Evolutionary conservation across 1,284 basidiomycete species (phyloP).

Genomic region (Puccinia brachypodii): DNA sequence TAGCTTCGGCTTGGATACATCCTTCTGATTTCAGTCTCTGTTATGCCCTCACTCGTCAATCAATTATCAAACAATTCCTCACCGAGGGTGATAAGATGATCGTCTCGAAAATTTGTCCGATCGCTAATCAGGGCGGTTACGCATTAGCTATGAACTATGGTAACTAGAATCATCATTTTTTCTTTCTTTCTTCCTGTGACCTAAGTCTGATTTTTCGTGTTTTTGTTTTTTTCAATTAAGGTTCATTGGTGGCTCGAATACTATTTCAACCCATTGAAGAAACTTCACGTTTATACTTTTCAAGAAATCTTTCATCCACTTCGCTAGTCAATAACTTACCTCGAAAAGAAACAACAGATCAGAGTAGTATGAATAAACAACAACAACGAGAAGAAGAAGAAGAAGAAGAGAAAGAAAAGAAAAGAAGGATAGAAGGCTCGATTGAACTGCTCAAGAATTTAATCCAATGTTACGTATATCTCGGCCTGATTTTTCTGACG

Average conservation of each 20-base stretch:
- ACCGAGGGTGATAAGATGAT: conserved; percentile 94
- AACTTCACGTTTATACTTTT: conserved; percentile 80
- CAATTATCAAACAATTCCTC: conserved; percentile 85
- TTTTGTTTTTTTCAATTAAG: conserved; percentile 59
- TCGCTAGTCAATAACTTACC: no score
- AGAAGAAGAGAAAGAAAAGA: conserved; percentile 13
- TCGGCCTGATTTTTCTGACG: conserved; percentile 66
- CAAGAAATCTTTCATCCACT: conserved; percentile 66
- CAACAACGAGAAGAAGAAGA: conserved; percentile 26
- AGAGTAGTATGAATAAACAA: no score
- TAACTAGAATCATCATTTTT: conserved; percentile 54
- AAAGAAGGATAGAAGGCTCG: background rate
- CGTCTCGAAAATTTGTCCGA: conserved; percentile 74
- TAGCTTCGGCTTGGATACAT: no score
- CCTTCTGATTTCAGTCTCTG: conserved; percentile 64
- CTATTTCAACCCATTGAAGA: conserved; percentile 92
- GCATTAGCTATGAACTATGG: conserved; percentile 93
- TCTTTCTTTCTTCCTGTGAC: background rate
- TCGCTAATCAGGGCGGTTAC: conserved; percentile 87
- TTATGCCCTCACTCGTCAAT: conserved; percentile 78
- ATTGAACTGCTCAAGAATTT: conserved; percentile 61
- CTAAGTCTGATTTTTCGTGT: background rate
- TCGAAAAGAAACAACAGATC: no score
- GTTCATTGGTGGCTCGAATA: conserved; percentile 83
- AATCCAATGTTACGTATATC: conserved; percentile 68